phyloP scores from a whole-genome alignment of 2,329 filamentous ascomycete genomes.

The Magnaporthiopsis rhizophila region DNA sequence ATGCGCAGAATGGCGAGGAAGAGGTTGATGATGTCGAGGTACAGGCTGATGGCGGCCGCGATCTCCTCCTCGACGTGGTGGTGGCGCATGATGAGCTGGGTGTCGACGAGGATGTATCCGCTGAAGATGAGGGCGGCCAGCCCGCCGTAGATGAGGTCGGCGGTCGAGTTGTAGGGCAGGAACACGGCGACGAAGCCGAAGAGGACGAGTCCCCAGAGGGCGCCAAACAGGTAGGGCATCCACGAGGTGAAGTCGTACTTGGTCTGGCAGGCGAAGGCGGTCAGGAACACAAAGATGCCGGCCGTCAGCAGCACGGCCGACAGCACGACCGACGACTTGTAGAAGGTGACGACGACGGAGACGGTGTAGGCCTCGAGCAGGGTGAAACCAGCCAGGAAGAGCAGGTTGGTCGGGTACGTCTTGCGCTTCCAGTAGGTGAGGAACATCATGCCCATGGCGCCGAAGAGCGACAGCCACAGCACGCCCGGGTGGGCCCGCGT shows the following conservation, averaged over 20 bases:
- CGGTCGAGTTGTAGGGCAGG: conserved; percentile 73
- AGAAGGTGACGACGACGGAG: conserved; percentile 87
- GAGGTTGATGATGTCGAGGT: conserved; percentile 93
- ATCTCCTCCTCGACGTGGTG: conserved; percentile 99
- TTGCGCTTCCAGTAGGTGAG: conserved; percentile 94
- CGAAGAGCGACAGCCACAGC: conserved; percentile 81
- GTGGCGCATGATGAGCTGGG: conserved; percentile 88
- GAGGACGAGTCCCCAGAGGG: conserved; percentile 80
- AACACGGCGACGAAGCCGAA: conserved; percentile 92
- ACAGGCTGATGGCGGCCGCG: conserved; percentile 86
- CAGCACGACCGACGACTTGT: conserved; percentile 74
- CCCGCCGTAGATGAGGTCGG: conserved; percentile 80
- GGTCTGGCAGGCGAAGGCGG: conserved; percentile 88
- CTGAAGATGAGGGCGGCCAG: conserved; percentile 82
- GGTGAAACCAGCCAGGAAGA: conserved; percentile 89
- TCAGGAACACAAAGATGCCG: conserved; percentile 71
- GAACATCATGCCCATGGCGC: conserved; percentile 74
- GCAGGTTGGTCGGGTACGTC: conserved; percentile 86
- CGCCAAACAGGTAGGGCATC: conserved; percentile 91
- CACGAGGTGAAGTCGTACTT: conserved; percentile 98
- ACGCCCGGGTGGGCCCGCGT: conserved; percentile 77
- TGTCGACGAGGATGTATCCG: conserved; percentile 92
- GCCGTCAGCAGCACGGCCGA: conserved; percentile 85
- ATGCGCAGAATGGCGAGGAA: conserved; percentile 95
- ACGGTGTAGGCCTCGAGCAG: conserved; percentile 88